Conservation (phyloP, 2,329 filamentous ascomycete genomes). For the Colletotrichum sublineola region DNA sequence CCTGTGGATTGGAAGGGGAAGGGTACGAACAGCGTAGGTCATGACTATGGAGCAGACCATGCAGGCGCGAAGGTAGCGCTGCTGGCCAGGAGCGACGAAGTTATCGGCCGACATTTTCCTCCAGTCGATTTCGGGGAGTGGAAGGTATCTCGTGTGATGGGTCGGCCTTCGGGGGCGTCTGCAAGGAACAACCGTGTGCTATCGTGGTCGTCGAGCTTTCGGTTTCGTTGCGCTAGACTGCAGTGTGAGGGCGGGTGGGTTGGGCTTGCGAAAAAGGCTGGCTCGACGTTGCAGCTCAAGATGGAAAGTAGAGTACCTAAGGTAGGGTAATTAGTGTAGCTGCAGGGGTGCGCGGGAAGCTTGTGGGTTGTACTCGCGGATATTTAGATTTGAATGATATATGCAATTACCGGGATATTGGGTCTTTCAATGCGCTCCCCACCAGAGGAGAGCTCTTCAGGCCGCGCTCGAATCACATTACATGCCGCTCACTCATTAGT, state of each 20-base stretch:
- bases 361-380: background rate
- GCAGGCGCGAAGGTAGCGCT: conserved; percentile 92
- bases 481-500: conserved; percentile 21
- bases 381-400: background rate
- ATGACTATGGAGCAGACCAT: conserved; percentile 99
- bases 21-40: conserved; percentile 74
- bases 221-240: conserved; percentile 7
- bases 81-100: conserved; percentile 80
- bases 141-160: background rate
- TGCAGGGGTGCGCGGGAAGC: background rate
- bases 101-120: conserved; percentile 62
- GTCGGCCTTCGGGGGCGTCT: background rate
- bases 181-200: background rate
- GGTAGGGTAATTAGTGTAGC: background rate
- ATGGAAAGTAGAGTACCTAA: background rate
- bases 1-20: conserved; percentile 5
- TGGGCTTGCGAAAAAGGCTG: background rate
- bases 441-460: conserved; percentile 9
- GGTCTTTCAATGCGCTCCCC: conserved; percentile 7
- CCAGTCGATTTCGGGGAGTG: background rate
- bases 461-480: conserved; percentile 33
- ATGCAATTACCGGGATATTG: conserved; percentile 6
- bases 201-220: conserved; percentile 3
- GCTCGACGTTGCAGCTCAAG: background rate
- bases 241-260: background rate